phyloP scores from a whole-genome alignment of 2,329 filamentous ascomycete species.

The Ophiognomonia clavigignenti-juglandacearum region DNA sequence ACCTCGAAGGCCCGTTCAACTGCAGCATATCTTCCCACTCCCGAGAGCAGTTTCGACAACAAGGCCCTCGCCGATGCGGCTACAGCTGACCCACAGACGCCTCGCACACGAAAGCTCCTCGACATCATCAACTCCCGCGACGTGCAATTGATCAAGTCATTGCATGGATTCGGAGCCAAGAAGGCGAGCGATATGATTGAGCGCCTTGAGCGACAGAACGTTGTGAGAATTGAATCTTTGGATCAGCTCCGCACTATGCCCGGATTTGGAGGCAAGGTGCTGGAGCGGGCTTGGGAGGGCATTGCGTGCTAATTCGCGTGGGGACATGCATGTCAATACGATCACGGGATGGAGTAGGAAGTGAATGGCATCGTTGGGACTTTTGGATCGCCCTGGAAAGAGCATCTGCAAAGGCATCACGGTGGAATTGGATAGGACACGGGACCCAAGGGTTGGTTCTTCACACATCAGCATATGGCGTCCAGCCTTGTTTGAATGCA shows the following conservation, averaged over 20 bases:
- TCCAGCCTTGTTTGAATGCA: slow-evolving; percentile 6
- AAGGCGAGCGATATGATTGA: slow-evolving; percentile 60
- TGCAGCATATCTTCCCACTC: slow-evolving; percentile 32
- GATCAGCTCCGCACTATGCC: slow-evolving; percentile 49
- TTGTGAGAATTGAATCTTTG: slow-evolving; percentile 41
- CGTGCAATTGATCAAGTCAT: slow-evolving; percentile 56
- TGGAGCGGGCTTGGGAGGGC: slow-evolving; percentile 53
- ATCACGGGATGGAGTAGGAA: too few relatives aligned
- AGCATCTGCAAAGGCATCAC: neutral
- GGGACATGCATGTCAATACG: neutral
- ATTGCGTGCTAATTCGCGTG: slow-evolving; percentile 21
- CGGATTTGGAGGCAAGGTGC: slow-evolving; percentile 51
- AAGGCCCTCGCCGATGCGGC: too few relatives aligned
- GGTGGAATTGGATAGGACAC: neutral
- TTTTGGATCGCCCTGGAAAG: too few relatives aligned
- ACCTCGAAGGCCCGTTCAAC: neutral
- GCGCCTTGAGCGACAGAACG: slow-evolving; percentile 42
- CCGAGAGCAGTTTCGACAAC: slow-evolving; percentile 1
- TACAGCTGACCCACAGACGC: slow-evolving; percentile 21
- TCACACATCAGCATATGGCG: neutral
- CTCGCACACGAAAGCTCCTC: slow-evolving; percentile 58
- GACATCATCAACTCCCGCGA: slow-evolving; percentile 72
- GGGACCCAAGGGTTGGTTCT: neutral
- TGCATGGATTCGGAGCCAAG: slow-evolving; percentile 69
- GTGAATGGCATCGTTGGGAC: too few relatives aligned